Conservation (phyloP, 176 grass and related monocot genomes). For the Saccharum spontaneum region DNA sequence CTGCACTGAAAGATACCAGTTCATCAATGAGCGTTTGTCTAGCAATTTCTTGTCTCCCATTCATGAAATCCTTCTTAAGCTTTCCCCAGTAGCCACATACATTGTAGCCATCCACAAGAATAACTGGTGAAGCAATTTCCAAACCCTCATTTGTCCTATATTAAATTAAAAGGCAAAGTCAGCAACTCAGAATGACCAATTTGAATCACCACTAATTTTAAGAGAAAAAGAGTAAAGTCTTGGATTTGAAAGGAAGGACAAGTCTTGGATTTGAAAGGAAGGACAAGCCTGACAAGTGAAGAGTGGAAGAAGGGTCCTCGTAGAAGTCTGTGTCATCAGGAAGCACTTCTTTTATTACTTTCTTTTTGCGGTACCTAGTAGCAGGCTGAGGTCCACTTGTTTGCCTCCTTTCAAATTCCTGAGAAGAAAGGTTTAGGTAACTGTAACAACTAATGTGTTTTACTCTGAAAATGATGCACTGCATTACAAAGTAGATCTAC, state of each 20-base stretch:
- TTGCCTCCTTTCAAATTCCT: slow-evolving; percentile 70
- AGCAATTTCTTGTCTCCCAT: slow-evolving; percentile 80
- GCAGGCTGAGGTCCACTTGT: slow-evolving; percentile 55
- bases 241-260: slow-evolving; percentile 29
- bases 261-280: slow-evolving; percentile 25
- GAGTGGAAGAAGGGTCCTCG: slow-evolving; percentile 66
- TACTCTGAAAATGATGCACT: not conserved
- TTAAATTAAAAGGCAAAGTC: slow-evolving; percentile 27
- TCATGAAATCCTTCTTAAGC: slow-evolving; percentile 83
- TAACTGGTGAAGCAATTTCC: slow-evolving; percentile 71
- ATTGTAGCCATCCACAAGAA: slow-evolving; percentile 95
- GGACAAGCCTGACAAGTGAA: slow-evolving; percentile 60
- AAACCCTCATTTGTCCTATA: slow-evolving; percentile 70
- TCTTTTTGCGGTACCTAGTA: slow-evolving; percentile 81
- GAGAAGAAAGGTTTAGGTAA: slow-evolving; percentile 21
- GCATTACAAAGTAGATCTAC: not conserved
- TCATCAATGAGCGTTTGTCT: slow-evolving; percentile 83
- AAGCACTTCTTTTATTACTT: slow-evolving; percentile 71
- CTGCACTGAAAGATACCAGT: slow-evolving; percentile 71
- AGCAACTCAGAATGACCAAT: not conserved
- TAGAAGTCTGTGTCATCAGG: slow-evolving; percentile 63
- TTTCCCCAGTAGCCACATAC: slow-evolving; percentile 93
- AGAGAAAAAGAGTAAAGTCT: not conserved
- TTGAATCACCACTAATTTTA: not conserved
- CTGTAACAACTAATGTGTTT: not conserved